phyloP scores from a whole-genome alignment of 768 basidiomycete species.

The Lyophyllum atratum region DNA sequence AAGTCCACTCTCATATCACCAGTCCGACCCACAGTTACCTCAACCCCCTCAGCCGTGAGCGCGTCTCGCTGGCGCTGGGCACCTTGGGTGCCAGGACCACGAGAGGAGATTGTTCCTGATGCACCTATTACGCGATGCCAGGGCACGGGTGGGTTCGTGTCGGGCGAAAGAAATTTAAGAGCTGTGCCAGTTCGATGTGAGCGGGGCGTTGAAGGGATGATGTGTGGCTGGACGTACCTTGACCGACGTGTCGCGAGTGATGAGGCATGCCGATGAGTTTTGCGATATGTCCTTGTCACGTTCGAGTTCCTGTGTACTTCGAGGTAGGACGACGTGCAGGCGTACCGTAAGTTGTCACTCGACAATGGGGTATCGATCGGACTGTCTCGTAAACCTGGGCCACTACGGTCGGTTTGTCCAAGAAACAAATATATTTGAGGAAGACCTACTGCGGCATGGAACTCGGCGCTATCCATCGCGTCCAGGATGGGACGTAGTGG shows the following conservation, averaged over 20 bases:
- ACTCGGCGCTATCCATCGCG: constrained; percentile 55
- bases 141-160: constrained; percentile 66
- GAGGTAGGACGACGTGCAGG: no score
- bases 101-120: constrained; percentile 74
- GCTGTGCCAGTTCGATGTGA: constrained; percentile 40
- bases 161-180: constrained; percentile 71
- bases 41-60: constrained; percentile 81
- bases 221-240: constrained; percentile 48
- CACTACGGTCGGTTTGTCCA: background rate
- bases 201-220: background rate
- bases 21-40: constrained; percentile 58
- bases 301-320: no score
- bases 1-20: constrained; percentile 65
- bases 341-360: constrained; percentile 77
- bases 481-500: background rate
- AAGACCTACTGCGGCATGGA: constrained; percentile 55
- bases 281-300: constrained; percentile 76
- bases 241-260: constrained; percentile 80
- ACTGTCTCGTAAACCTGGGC: constrained; percentile 72
- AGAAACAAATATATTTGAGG: background rate
- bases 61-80: constrained; percentile 76
- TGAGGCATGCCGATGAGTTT: constrained; percentile 79
- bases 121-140: constrained; percentile 81
- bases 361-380: constrained; percentile 64
- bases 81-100: constrained; percentile 82